Evolutionary conservation across 768 basidiomycete species (phyloP), one percentile per base, ranked within the genome.

Genomic region (Auricularia sp.): DNA sequence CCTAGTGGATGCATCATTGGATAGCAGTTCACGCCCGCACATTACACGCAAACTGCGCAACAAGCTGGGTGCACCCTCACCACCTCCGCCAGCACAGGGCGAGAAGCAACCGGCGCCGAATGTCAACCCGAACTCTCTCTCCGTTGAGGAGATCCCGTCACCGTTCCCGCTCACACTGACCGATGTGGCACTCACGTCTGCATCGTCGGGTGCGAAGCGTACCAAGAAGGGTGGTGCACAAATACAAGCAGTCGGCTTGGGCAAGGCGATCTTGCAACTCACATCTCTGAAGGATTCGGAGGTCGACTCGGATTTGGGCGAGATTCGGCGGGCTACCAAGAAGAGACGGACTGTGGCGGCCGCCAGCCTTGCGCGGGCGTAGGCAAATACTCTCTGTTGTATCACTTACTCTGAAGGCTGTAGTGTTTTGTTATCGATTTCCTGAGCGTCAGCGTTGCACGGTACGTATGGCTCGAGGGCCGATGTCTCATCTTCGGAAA

Each of bases 21-120:
- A 93, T 72, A 79, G 86, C 2, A 87, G 90, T 71, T 87, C 85
- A 12, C 83, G 90, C 53, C 84, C 87, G 33, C 90, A 91, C 69
- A 84, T 91, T 69, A 92, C 91, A 16, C 85, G 90, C 62, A 93
- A 92, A 72, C 81, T 92, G 39, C 85, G 90, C 61, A 91, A 91
- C 75, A 91, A 90, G 72, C 72, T 88, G 36, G 84, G 70, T 14
- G 74, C 87, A 18, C 86, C 86, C 1, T 88, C 90, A 0, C 90
- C 90, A 44, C 90, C 90, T 0, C 86, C 89, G 5, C 14, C 68
- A 76, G 61, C 73, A 73, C 10, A 69, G 73, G 23, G 69, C 76
- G 12, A 83, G 8, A 80, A 66, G 80, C 79, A 33, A 66, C 64
- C 11, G 16, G 61, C 67, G 21, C 65, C 65, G 29, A 36, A 66